phyloP scores from a whole-genome alignment of 805 yeast species.

The Wickerhamiella spandovensis region DNA sequence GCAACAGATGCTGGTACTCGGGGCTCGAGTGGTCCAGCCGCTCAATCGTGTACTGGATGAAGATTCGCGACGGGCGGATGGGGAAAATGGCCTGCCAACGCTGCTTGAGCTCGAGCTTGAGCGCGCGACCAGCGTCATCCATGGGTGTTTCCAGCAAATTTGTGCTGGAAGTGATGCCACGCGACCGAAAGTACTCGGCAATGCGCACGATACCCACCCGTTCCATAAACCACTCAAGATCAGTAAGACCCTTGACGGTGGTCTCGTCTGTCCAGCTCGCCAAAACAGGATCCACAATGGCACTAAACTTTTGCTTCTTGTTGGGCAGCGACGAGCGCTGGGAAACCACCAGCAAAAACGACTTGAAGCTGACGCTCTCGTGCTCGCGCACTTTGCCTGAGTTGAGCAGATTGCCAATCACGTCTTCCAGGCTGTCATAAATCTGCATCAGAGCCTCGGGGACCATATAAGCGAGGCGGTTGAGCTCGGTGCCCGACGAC shows the following conservation, averaged over 20 bases:
- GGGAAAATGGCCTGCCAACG: slow-evolving; percentile 95
- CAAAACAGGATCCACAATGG: slow-evolving; percentile 87
- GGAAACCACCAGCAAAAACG: slow-evolving; percentile 81
- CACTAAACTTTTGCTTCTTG: slow-evolving; percentile 65
- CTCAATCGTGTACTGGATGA: slow-evolving; percentile 90
- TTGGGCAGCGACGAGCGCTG: slow-evolving; percentile 57
- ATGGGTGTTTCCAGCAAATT: slow-evolving; percentile 65
- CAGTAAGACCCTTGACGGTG: slow-evolving; percentile 78
- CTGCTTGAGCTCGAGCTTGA: slow-evolving; percentile 68
- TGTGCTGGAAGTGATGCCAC: slow-evolving; percentile 69
- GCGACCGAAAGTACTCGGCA: slow-evolving; percentile 72
- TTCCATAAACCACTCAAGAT: slow-evolving; percentile 97
- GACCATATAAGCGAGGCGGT: slow-evolving; percentile 86
- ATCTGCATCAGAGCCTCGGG: slow-evolving; percentile 79
- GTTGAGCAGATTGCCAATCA: slow-evolving; percentile 55
- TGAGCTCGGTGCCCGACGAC: slow-evolving; percentile 87
- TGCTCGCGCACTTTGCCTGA: slow-evolving; percentile 68
- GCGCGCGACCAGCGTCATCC: slow-evolving; percentile 74
- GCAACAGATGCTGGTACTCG: slow-evolving; percentile 55
- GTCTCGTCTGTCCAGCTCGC: slow-evolving; percentile 85
- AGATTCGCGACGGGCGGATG: slow-evolving; percentile 85
- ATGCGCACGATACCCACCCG: slow-evolving; percentile 88
- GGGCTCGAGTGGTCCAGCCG: slow-evolving; percentile 67
- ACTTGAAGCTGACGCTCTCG: slow-evolving; percentile 86
- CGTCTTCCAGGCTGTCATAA: slow-evolving; percentile 69